phyloP scores from a whole-genome alignment of 2,329 filamentous ascomycete species.

The Epichloe sp. region DNA sequence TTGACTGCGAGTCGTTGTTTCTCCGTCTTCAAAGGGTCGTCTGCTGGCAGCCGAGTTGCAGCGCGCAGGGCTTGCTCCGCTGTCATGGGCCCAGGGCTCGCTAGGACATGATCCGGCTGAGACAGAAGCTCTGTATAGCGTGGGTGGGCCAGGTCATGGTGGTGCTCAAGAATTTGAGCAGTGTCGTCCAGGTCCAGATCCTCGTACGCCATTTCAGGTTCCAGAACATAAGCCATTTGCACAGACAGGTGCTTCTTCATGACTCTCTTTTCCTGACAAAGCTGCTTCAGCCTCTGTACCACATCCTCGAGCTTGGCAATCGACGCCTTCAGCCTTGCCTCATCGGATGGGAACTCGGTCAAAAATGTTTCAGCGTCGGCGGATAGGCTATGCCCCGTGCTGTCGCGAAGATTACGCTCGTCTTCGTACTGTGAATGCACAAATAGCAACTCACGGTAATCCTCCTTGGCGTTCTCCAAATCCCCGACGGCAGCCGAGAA shows the following conservation, averaged over 20 bases:
- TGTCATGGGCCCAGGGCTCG: constrained; percentile 23
- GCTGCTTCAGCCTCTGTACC: constrained; percentile 21
- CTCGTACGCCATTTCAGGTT: constrained; percentile 23
- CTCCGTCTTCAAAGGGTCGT: constrained; percentile 19
- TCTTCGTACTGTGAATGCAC: constrained; percentile 25
- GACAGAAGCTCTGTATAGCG: constrained; percentile 34
- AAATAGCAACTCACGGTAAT: constrained; percentile 29
- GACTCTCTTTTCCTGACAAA: constrained; percentile 28
- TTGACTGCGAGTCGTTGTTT: constrained; percentile 30
- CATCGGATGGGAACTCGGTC: constrained; percentile 25
- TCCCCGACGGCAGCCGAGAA: constrained; percentile 31
- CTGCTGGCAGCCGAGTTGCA: constrained; percentile 23
- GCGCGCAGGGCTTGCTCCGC: constrained; percentile 26
- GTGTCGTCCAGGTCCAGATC: constrained; percentile 28
- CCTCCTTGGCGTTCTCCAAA: constrained; percentile 33
- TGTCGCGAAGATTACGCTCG: constrained; percentile 21
- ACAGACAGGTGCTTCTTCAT: constrained; percentile 30
- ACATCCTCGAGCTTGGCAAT: constrained; percentile 21
- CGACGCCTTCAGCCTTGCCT: constrained; percentile 18
- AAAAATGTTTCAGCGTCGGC: constrained; percentile 32
- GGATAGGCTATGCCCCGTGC: constrained; percentile 15
- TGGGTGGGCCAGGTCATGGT: constrained; percentile 23
- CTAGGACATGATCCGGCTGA: constrained; percentile 32
- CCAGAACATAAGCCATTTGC: constrained; percentile 26
- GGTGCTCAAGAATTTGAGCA: constrained; percentile 11